Evolutionary conservation across 139 green algal species (phyloP).

Genomic region (Chlamydomonas incerta): DNA sequence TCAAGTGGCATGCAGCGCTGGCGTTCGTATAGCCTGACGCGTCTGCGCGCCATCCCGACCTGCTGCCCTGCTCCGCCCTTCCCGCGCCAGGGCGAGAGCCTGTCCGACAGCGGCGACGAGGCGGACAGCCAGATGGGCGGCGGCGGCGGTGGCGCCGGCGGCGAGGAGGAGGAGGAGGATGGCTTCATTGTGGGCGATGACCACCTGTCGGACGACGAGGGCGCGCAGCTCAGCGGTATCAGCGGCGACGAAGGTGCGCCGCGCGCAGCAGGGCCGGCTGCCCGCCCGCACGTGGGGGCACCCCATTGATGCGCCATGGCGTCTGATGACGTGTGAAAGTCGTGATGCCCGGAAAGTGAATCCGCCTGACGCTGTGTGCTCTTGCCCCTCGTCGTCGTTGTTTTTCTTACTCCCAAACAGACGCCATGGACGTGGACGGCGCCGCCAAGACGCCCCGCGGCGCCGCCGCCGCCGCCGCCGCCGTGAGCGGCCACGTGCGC

Average conservation of each 20-base stretch:
- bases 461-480: neutral
- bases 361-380: too few relatives aligned
- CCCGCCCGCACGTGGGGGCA: too few relatives aligned
- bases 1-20: too few relatives aligned
- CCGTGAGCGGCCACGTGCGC: neutral
- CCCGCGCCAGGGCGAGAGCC: slow-evolving; percentile 46
- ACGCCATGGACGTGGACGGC: slow-evolving; percentile 22
- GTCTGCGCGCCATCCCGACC: too few relatives aligned
- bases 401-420: too few relatives aligned
- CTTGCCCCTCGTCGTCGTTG: too few relatives aligned
- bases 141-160: slow-evolving; percentile 46
- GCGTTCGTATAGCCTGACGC: too few relatives aligned
- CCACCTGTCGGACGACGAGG: slow-evolving; percentile 83
- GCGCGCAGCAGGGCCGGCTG: too few relatives aligned
- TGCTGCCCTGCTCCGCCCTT: too few relatives aligned
- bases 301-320: too few relatives aligned
- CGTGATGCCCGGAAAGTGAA: too few relatives aligned
- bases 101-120: slow-evolving; percentile 37
- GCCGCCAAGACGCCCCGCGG: slow-evolving; percentile 19
- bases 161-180: slow-evolving; percentile 73
- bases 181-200: slow-evolving; percentile 82
- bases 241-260: slow-evolving; percentile 18
- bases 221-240: slow-evolving; percentile 52
- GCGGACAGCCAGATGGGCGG: slow-evolving; percentile 37
- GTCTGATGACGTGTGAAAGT: too few relatives aligned